Conservation (phyloP, 1,284 basidiomycete genomes). For the Cystobasidiaceae sp. region DNA sequence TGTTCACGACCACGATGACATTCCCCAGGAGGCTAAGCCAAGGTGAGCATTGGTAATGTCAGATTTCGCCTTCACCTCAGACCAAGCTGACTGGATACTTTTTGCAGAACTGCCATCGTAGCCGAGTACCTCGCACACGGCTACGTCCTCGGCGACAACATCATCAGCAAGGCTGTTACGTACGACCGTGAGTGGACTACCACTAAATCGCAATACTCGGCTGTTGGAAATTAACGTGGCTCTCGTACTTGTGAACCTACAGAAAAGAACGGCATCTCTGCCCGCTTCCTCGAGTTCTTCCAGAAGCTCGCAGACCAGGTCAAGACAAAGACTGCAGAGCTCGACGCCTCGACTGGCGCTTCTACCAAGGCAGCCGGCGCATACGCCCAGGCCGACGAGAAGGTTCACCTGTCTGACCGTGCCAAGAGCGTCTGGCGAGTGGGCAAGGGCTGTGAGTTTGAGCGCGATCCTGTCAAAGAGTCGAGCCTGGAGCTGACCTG, state of each 20-base stretch:
- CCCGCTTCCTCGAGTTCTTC: constrained; percentile 73
- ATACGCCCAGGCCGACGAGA: constrained; percentile 58
- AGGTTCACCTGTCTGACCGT: constrained; percentile 65
- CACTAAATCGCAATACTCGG: not conserved
- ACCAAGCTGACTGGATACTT: not conserved
- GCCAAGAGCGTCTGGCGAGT: constrained; percentile 60
- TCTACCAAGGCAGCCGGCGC: constrained; percentile 60
- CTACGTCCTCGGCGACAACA: constrained; percentile 69
- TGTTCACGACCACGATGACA: constrained; percentile 46
- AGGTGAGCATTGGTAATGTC: constrained; percentile 52
- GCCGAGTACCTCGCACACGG: constrained; percentile 87
- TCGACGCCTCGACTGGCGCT: constrained; percentile 74
- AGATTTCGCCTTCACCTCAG: not conserved
- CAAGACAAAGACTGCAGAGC: constrained; percentile 60
- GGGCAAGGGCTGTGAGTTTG: constrained; percentile 54
- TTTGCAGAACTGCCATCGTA: constrained; percentile 55
- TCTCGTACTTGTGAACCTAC: not conserved
- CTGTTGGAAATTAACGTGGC: not conserved
- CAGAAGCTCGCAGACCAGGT: constrained; percentile 61
- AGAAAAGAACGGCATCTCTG: constrained; percentile 82
- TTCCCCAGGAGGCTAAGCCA: constrained; percentile 75
- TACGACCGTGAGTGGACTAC: constrained; percentile 32
- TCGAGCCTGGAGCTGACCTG: constrained; percentile 27
- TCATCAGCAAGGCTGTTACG: constrained; percentile 74
- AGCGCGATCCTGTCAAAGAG: constrained; percentile 43